Percentiles rank a stretch among this genome's conserved stretches.
Evolutionary conservation across 2,329 filamentous ascomycete genomes (phyloP).

Genomic region (Metarhizium humberi): DNA sequence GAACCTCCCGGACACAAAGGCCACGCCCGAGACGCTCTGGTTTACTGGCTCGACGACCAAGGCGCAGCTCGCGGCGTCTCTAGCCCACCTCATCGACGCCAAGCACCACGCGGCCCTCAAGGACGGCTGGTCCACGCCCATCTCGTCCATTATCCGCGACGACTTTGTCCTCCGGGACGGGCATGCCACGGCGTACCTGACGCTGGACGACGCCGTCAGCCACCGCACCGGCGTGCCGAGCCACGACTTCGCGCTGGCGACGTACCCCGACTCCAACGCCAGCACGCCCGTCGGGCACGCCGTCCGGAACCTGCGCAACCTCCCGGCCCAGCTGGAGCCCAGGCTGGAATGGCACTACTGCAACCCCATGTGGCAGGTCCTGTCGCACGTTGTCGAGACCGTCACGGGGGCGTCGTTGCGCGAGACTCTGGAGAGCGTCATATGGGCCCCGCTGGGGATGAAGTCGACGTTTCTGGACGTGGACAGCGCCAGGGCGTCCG

Average conservation of each 20-base stretch:
- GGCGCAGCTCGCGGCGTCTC: constrained; percentile 38
- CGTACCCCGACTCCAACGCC: background rate
- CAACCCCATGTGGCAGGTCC: constrained; percentile 39
- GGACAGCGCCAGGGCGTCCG: constrained; percentile 13
- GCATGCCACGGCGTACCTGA: constrained; percentile 37
- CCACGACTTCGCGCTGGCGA: constrained; percentile 21
- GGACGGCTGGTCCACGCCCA: constrained; percentile 36
- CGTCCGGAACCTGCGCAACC: constrained; percentile 33
- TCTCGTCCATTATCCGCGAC: constrained; percentile 36
- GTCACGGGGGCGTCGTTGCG: constrained; percentile 28
- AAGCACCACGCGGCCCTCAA: constrained; percentile 17
- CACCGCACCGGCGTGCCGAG: constrained; percentile 41
- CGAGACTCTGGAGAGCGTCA: constrained; percentile 27
- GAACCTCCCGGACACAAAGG: constrained; percentile 28
- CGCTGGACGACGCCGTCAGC: constrained; percentile 42
- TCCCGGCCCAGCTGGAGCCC: constrained; percentile 33
- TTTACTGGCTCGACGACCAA: constrained; percentile 48
- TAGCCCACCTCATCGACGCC: constrained; percentile 41
- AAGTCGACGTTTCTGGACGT: constrained; percentile 27
- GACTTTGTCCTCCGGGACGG: constrained; percentile 41
- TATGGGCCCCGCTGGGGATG: constrained; percentile 41
- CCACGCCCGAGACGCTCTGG: constrained; percentile 39
- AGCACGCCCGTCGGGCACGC: constrained; percentile 17
- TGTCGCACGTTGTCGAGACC: constrained; percentile 36
- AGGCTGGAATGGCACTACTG: constrained; percentile 37